A percentile compares a stretch with the other conserved stretches of the same genome.
Evolutionary conservation across 2,329 filamentous ascomycete species (phyloP).

Genomic region (Lomentospora prolificans): DNA sequence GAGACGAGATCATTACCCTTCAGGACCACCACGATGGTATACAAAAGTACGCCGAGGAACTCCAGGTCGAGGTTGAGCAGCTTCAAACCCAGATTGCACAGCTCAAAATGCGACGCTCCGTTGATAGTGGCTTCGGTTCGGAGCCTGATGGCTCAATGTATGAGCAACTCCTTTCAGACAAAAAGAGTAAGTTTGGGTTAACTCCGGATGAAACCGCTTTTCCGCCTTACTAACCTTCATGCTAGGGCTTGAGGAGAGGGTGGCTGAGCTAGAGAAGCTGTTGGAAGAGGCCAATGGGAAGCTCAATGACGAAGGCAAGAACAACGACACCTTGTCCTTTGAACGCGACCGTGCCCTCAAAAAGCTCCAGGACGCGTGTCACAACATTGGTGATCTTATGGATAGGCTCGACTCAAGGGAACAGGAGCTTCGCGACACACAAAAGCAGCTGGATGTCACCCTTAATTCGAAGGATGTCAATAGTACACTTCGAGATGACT

Average conservation of each 20-base stretch:
- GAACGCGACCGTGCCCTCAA: conserved; percentile 57
- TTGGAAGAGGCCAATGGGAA: conserved; percentile 55
- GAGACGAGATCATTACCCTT: conserved; percentile 44
- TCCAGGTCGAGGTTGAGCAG: conserved; percentile 40
- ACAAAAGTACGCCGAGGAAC: conserved; percentile 41
- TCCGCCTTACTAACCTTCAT: no score
- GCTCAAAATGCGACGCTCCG: conserved; percentile 28
- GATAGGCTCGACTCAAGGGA: conserved; percentile 30
- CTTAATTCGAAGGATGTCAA: conserved; percentile 28
- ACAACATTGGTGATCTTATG: conserved; percentile 42
- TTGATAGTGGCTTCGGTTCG: conserved; percentile 30
- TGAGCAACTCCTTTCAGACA: conserved; percentile 38
- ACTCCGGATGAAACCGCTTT: no score
- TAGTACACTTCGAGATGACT: conserved; percentile 30
- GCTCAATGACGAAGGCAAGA: conserved; percentile 50
- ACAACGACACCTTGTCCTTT: conserved; percentile 49
- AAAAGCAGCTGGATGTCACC: conserved; percentile 30
- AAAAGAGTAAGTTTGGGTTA: conserved; percentile 48
- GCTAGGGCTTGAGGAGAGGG: conserved; percentile 46
- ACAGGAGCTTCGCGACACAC: conserved; percentile 31
- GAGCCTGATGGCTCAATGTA: conserved; percentile 32
- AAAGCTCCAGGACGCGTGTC: conserved; percentile 51
- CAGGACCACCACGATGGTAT: conserved; percentile 47
- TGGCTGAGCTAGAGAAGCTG: conserved; percentile 50
- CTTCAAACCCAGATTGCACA: conserved; percentile 39